phyloP scores from a whole-genome alignment of 805 yeast species.

The Yarrowia sp. region DNA sequence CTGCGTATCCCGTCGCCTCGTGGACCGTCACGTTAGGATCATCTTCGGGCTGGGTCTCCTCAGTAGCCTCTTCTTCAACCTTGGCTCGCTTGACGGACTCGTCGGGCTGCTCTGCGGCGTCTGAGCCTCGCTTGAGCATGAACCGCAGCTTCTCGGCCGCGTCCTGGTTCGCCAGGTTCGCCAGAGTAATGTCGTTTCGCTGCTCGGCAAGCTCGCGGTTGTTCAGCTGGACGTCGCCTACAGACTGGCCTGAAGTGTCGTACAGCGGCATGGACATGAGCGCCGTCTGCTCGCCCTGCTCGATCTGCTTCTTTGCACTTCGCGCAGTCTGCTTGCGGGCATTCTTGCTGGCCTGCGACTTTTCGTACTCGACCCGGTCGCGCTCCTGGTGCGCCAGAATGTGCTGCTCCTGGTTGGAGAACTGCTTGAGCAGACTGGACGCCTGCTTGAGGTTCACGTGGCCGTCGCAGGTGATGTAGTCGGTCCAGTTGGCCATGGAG shows the following conservation, averaged over 20 bases:
- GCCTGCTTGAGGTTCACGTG: slow-evolving; percentile 69
- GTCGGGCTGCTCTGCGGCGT: slow-evolving; percentile 28
- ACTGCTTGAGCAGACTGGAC: slow-evolving; percentile 55
- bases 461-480: slow-evolving; percentile 90
- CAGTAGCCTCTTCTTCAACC: slow-evolving; percentile 25
- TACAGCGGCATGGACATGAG: slow-evolving; percentile 71
- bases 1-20: slow-evolving; percentile 30
- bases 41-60: not conserved
- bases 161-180: slow-evolving; percentile 65
- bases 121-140: slow-evolving; percentile 29
- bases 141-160: slow-evolving; percentile 62
- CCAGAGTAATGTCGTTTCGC: slow-evolving; percentile 60
- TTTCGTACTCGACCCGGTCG: slow-evolving; percentile 2
- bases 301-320: slow-evolving; percentile 70
- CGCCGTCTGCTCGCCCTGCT: slow-evolving; percentile 70
- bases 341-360: not conserved
- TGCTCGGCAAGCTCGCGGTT: slow-evolving; percentile 70
- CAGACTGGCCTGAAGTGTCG: slow-evolving; percentile 69
- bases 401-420: slow-evolving; percentile 72
- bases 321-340: no score
- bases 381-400: slow-evolving; percentile 64
- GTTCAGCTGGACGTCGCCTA: slow-evolving; percentile 62
- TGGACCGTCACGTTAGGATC: not conserved
- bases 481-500: slow-evolving; percentile 60
- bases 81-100: slow-evolving; percentile 36